Percentiles rank a stretch among this genome's conserved stretches.
phyloP scores from a whole-genome alignment of 345 rosid genomes.

The Toxicodendron radicans region DNA sequence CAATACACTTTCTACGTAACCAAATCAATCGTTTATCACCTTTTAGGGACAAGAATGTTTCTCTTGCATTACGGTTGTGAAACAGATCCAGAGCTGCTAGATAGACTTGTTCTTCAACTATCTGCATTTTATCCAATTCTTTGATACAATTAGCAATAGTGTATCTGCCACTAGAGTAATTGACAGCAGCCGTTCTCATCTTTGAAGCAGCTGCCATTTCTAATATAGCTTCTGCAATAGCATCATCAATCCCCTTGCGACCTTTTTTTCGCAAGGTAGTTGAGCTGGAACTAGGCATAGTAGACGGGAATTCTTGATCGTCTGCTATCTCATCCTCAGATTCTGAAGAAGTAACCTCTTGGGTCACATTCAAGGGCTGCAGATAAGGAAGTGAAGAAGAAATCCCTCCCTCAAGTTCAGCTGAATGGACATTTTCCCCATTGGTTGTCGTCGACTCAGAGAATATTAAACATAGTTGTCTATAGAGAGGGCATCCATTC shows the following conservation, averaged over 20 bases:
- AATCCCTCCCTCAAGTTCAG: constrained; percentile 20
- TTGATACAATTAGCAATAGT: constrained; percentile 51
- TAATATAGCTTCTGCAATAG: constrained; percentile 52
- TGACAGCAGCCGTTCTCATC: constrained; percentile 38
- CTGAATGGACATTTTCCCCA: constrained; percentile 28
- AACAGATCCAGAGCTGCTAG: constrained; percentile 53
- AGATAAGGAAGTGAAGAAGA: constrained; percentile 10
- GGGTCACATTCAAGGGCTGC: constrained; percentile 25
- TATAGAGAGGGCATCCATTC: constrained; percentile 49
- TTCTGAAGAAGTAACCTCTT: constrained; percentile 35
- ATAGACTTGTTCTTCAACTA: constrained; percentile 42
- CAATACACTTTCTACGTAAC: constrained; percentile 44
- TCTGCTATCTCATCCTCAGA: constrained; percentile 35
- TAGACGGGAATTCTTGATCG: constrained; percentile 22
- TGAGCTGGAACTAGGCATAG: constrained; percentile 6
- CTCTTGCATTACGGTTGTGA: constrained; percentile 46
- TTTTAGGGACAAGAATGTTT: constrained; percentile 54
- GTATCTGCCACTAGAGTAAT: constrained; percentile 31
- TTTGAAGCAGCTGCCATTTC: constrained; percentile 66
- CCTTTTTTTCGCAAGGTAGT: constrained; percentile 40
- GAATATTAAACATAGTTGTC: constrained; percentile 48
- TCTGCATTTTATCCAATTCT: constrained; percentile 39
- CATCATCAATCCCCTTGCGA: constrained; percentile 51
- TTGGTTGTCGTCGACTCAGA: constrained; percentile 29
- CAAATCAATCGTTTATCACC: constrained; percentile 42